Conservation (phyloP, 2,329 filamentous ascomycete species). For the Venturia nashicola region DNA sequence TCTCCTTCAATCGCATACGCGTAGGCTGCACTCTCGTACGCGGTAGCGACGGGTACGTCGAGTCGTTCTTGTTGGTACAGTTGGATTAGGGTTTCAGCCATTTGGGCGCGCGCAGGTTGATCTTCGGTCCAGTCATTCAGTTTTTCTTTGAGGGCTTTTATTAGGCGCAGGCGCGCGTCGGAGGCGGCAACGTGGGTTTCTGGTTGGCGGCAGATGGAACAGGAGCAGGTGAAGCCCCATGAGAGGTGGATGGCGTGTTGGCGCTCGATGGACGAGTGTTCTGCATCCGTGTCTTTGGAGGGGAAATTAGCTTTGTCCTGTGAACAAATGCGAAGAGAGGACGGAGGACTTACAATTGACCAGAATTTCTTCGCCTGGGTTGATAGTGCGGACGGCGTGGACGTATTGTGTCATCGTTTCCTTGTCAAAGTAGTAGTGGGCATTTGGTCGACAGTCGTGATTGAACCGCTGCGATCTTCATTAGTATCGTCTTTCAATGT, state of each 20-base stretch:
- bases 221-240: constrained; percentile 21
- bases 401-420: constrained; percentile 18
- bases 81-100: constrained; percentile 17
- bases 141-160: constrained; percentile 16
- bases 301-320: neutral
- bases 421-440: constrained; percentile 22
- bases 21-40: constrained; percentile 23
- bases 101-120: constrained; percentile 14
- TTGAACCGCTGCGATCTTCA: constrained; percentile 18
- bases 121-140: constrained; percentile 14
- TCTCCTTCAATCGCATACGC: constrained; percentile 18
- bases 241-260: constrained; percentile 15
- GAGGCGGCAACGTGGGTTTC: constrained; percentile 14
- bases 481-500: neutral
- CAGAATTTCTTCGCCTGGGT: constrained; percentile 19
- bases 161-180: constrained; percentile 17
- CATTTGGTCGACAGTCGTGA: constrained; percentile 22
- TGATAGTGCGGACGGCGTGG: constrained; percentile 19
- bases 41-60: constrained; percentile 16
- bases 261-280: constrained; percentile 14
- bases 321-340: neutral
- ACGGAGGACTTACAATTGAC: constrained; percentile 17
- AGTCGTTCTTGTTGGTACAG: constrained; percentile 19
- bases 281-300: constrained; percentile 18
- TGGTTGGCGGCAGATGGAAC: constrained; percentile 18